Evolutionary conservation across 129 eudicot species (phyloP).

Genomic region (Centella asiatica): DNA sequence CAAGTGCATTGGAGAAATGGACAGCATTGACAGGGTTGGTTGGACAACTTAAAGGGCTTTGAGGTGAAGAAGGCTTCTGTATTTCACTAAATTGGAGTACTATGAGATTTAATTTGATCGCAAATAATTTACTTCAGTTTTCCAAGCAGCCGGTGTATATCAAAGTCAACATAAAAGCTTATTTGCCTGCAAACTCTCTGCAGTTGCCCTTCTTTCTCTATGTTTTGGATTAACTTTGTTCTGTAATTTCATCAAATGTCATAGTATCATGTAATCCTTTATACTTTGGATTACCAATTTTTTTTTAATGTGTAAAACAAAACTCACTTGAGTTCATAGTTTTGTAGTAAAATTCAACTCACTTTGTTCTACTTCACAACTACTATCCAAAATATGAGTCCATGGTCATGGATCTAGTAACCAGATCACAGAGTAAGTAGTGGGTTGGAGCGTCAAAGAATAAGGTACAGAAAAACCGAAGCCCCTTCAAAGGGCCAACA

Average conservation of each 20-base stretch:
- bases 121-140: not conserved
- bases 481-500: too few relatives aligned
- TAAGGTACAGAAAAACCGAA: too few relatives aligned
- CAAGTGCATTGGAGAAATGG: slow-evolving; percentile 92
- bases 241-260: not conserved
- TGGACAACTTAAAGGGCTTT: slow-evolving; percentile 89
- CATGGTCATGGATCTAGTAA: too few relatives aligned
- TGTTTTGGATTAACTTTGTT: not conserved
- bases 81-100: slow-evolving; percentile 1
- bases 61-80: slow-evolving; percentile 18
- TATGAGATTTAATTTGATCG: slow-evolving; percentile 12
- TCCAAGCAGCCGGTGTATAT: not conserved
- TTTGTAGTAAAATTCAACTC: too few relatives aligned
- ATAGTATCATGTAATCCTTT: not conserved
- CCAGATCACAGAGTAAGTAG: too few relatives aligned
- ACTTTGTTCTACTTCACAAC: too few relatives aligned
- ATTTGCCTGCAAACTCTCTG: not conserved
- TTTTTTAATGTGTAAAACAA: not conserved
- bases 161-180: not conserved
- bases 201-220: not conserved
- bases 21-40: slow-evolving; percentile 58
- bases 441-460: too few relatives aligned
- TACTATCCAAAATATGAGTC: too few relatives aligned
- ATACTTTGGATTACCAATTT: not conserved
- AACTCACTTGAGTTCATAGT: not conserved